These are phyloP conservation scores for Tephrocybe sp. DNA, from an alignment of 768 basidiomycete genomes.

Conservation along the genomic window DNA sequence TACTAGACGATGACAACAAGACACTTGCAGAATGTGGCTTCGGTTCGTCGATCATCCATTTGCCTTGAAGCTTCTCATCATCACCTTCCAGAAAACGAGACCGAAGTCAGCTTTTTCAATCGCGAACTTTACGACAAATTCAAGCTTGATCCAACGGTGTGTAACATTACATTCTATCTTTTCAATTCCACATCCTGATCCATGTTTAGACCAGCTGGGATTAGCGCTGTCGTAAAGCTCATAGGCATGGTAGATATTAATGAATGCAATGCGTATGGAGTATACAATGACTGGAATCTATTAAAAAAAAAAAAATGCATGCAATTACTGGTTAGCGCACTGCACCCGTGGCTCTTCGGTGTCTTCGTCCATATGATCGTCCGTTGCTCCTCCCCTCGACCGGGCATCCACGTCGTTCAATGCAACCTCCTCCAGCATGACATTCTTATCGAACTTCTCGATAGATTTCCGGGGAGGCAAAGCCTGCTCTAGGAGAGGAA, in stretches of 20 bases:
- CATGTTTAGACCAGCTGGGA: slow-evolving; percentile 43
- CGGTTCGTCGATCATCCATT: slow-evolving; percentile 44
- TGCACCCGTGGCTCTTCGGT: slow-evolving; percentile 91
- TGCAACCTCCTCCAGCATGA: slow-evolving; percentile 79
- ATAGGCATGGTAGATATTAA: slow-evolving; percentile 30
- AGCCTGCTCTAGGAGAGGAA: slow-evolving; percentile 77
- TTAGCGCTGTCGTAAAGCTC: slow-evolving; percentile 20
- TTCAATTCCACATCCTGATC: not conserved
- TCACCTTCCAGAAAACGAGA: slow-evolving; percentile 77
- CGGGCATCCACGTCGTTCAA: slow-evolving; percentile 78
- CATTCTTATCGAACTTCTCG: slow-evolving; percentile 62
- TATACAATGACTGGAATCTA: slow-evolving; percentile 27
- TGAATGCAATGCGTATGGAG: slow-evolving; percentile 32
- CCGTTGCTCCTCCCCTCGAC: slow-evolving; percentile 48
- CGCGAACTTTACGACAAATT: slow-evolving; percentile 73
- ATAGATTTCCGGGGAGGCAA: slow-evolving; percentile 75
- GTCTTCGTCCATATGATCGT: slow-evolving; percentile 94
- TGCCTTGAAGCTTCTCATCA: not conserved
- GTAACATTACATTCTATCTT: not conserved
- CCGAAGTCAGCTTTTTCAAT: slow-evolving; percentile 92
- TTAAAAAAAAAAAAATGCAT: too few species aligned
- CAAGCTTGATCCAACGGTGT: slow-evolving; percentile 81
- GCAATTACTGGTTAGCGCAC: slow-evolving; percentile 82
- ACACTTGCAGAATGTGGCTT: slow-evolving; percentile 70
- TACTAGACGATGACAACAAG: slow-evolving; percentile 65